phyloP scores from a whole-genome alignment of 257 asterid species.

The Craterostigma plantagineum region DNA sequence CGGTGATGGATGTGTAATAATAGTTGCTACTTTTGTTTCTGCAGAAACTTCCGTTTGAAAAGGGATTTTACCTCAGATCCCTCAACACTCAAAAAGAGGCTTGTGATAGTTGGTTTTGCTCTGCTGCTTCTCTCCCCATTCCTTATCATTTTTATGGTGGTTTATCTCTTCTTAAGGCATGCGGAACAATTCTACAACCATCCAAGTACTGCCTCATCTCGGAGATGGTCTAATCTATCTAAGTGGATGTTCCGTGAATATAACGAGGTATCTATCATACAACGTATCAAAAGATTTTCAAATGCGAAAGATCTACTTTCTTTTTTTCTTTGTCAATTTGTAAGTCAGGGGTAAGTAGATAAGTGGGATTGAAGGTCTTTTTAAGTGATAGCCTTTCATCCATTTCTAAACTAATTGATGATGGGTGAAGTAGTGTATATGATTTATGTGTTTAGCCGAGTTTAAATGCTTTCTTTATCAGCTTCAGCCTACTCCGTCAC shows the following conservation, averaged over 20 bases:
- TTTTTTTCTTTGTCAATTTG: too few relatives aligned
- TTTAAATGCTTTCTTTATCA: too few relatives aligned
- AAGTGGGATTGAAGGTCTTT: too few relatives aligned
- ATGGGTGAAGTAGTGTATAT: too few relatives aligned
- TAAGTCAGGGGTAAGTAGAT: too few relatives aligned
- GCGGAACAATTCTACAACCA: conserved; percentile 96
- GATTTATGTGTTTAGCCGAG: too few relatives aligned
- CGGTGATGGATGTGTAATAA: not conserved
- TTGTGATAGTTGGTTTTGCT: conserved; percentile 71
- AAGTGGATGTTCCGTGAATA: conserved; percentile 95
- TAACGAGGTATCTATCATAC: conserved; percentile 55
- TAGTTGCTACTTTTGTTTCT: conserved; percentile 9
- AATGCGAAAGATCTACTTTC: not conserved
- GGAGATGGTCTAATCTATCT: conserved; percentile 96
- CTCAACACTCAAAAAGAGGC: conserved; percentile 63
- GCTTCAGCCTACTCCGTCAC: too few relatives aligned
- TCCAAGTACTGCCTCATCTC: conserved; percentile 89
- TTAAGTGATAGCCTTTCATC: too few relatives aligned
- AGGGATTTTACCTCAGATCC: conserved; percentile 82
- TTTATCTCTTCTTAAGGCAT: conserved; percentile 87
- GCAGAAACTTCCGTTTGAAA: conserved; percentile 67
- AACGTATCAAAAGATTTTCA: conserved; percentile 4
- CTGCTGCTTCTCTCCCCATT: conserved; percentile 83
- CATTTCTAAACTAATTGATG: too few relatives aligned
- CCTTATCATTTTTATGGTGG: conserved; percentile 91